Evolutionary conservation across 1,139 yeast species (phyloP).

Genomic region (Sugiyamaella novakii): DNA sequence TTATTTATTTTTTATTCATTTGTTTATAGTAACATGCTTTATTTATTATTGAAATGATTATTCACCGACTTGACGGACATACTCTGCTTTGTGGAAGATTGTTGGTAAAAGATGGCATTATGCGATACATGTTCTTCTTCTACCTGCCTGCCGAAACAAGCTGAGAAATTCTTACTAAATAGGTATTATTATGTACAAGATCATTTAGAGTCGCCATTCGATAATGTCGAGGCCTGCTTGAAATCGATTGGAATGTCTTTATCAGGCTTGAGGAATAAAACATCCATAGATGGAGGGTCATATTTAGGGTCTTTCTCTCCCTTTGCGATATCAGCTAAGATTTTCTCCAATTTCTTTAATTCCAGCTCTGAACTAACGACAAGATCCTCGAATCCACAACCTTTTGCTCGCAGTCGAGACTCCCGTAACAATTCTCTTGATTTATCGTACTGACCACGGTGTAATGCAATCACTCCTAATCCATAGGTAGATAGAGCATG

Average conservation of each 20-base stretch:
- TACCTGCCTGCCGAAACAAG: no score
- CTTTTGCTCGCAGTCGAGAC: slow-evolving; percentile 70
- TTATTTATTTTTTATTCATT: neutral
- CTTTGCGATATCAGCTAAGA: slow-evolving; percentile 19
- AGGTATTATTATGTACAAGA: no score
- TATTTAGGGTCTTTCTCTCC: slow-evolving; percentile 24
- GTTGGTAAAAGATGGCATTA: no score
- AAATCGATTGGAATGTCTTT: slow-evolving; percentile 16
- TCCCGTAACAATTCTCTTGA: slow-evolving; percentile 69
- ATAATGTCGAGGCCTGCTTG: no score
- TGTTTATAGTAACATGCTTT: neutral
- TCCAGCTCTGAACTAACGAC: slow-evolving; percentile 68
- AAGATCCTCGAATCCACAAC: slow-evolving; percentile 65
- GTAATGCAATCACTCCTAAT: slow-evolving; percentile 74
- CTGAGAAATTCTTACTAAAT: neutral
- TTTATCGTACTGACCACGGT: slow-evolving; percentile 54
- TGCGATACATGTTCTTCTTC: no score
- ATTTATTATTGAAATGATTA: no score
- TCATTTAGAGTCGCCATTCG: no score
- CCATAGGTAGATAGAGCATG: slow-evolving; percentile 84
- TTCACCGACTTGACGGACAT: no score
- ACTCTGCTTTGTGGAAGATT: no score
- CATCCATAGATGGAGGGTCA: slow-evolving; percentile 33
- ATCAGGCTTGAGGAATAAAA: slow-evolving; percentile 27
- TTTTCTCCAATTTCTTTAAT: slow-evolving; percentile 51